A percentile compares a stretch with the other conserved stretches of the same genome.
Evolutionary conservation across 495 filamentous ascomycete species (phyloP).

Genomic region (Penicillium waksmanii): DNA sequence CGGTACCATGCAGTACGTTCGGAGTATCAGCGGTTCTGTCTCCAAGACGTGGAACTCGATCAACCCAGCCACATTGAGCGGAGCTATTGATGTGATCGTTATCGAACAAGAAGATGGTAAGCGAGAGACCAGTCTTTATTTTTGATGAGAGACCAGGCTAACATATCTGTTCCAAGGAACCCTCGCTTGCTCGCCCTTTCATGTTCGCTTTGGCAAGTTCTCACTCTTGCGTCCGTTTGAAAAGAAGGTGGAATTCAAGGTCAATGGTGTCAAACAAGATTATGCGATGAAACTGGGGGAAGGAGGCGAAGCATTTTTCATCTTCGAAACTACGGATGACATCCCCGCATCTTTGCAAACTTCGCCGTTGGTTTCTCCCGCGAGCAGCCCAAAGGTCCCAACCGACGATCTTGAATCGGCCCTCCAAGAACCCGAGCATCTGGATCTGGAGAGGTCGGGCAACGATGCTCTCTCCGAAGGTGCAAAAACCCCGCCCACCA

Average conservation of each 20-base stretch:
- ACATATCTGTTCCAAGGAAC: slow-evolving; percentile 47
- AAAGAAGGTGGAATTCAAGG: slow-evolving; percentile 97
- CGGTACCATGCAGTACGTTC: slow-evolving; percentile 90
- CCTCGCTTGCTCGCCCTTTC: slow-evolving; percentile 93
- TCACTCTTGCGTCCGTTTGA: slow-evolving; percentile 92
- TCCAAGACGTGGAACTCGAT: slow-evolving; percentile 99
- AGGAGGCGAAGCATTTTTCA: slow-evolving; percentile 96
- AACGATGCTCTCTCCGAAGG: slow-evolving; percentile 31
- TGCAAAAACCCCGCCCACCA: slow-evolving; percentile 25
- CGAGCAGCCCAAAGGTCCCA: slow-evolving; percentile 69
- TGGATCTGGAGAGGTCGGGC: slow-evolving; percentile 63
- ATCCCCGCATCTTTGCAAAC: slow-evolving; percentile 92
- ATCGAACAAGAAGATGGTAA: slow-evolving; percentile 95
- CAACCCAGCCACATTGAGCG: slow-evolving; percentile 95
- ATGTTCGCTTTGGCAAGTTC: slow-evolving; percentile 99
- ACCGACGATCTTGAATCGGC: slow-evolving; percentile 57
- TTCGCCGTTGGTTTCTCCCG: slow-evolving; percentile 88
- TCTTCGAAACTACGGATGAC: slow-evolving; percentile 89
- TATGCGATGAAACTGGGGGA: slow-evolving; percentile 99
- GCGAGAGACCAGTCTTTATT: slow-evolving; percentile 3
- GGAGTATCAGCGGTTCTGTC: slow-evolving; percentile 92
- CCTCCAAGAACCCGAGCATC: slow-evolving; percentile 80
- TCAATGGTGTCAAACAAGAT: slow-evolving; percentile 88
- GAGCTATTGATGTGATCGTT: slow-evolving; percentile 98
- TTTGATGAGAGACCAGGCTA: slow-evolving; percentile 11